Evolutionary conservation across 169 alveolate genomes (phyloP).

Genomic region (Eimeria falciformis): DNA sequence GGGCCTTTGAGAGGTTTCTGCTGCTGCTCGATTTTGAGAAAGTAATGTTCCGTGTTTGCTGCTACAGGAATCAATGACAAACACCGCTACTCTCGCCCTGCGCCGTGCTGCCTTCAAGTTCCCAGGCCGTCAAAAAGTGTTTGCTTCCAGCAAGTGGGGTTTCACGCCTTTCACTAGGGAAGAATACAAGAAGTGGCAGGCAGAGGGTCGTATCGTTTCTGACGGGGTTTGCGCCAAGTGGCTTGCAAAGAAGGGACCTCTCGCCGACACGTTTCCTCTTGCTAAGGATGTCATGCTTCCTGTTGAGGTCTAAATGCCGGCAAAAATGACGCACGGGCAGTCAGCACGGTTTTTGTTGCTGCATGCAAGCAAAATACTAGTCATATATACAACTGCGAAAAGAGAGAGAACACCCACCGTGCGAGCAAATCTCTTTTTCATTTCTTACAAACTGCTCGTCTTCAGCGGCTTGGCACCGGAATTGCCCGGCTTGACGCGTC

Average conservation of each 20-base stretch:
- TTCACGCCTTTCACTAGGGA: constrained; percentile 96
- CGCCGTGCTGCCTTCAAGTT: constrained; percentile 99
- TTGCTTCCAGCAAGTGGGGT: constrained; percentile 98
- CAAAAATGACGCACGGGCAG: neutral
- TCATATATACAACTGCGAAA: too few relatives aligned
- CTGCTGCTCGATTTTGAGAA: neutral
- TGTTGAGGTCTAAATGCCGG: constrained; percentile 21
- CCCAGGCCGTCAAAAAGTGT: constrained; percentile 99
- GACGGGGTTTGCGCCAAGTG: constrained; percentile 84
- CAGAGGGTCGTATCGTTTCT: constrained; percentile 93
- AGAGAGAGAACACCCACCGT: too few relatives aligned
- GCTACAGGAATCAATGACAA: constrained; percentile 87
- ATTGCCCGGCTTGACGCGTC: too few relatives aligned
- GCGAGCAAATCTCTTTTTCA: too few relatives aligned
- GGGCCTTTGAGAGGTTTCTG: neutral
- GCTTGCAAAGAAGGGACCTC: constrained; percentile 80
- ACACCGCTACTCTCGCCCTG: constrained; percentile 95
- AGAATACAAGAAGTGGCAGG: constrained; percentile 95
- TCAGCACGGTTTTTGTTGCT: too few relatives aligned
- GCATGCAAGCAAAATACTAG: too few relatives aligned
- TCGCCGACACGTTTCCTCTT: constrained; percentile 73
- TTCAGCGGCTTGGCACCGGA: too few relatives aligned
- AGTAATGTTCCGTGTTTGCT: neutral
- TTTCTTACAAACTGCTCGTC: too few relatives aligned
- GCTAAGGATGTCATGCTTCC: constrained; percentile 77